Evolutionary conservation across 1,284 basidiomycete species (phyloP).

Genomic region (Microbotryum saponariae): DNA sequence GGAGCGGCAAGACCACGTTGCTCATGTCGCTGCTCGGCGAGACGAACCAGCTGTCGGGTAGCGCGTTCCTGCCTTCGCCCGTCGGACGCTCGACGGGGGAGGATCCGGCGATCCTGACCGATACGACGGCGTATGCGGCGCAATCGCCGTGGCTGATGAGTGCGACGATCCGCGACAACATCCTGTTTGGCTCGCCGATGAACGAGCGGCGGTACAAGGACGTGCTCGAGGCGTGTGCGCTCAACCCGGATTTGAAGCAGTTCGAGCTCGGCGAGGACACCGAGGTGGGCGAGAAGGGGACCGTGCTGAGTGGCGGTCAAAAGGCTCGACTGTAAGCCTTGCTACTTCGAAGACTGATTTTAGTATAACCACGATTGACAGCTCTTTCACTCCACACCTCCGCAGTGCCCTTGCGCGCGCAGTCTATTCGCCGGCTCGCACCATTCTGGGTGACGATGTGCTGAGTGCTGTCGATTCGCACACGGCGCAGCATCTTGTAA

Average conservation of each 20-base stretch:
- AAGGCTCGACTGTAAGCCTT: conserved; percentile 41
- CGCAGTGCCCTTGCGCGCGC: conserved; percentile 37
- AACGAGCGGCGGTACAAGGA: conserved; percentile 62
- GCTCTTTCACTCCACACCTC: no score
- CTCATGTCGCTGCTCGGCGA: conserved; percentile 55
- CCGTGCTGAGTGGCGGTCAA: conserved; percentile 61
- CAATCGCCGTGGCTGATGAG: conserved; percentile 76
- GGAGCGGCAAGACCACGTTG: conserved; percentile 46
- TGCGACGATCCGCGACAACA: conserved; percentile 70
- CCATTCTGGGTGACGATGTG: conserved; percentile 44
- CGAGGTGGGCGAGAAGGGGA: conserved; percentile 62
- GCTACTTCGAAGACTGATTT: no score
- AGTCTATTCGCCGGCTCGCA: conserved; percentile 42
- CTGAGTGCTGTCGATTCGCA: conserved; percentile 45
- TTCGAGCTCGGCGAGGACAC: conserved; percentile 77
- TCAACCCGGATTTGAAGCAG: conserved; percentile 62
- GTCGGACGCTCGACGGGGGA: conserved; percentile 42
- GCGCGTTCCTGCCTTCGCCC: conserved; percentile 49
- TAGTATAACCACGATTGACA: no score
- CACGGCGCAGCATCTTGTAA: conserved; percentile 35
- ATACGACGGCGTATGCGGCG: conserved; percentile 75
- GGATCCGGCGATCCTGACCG: conserved; percentile 54
- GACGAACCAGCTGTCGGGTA: conserved; percentile 46
- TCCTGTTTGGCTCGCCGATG: conserved; percentile 62
- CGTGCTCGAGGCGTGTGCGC: conserved; percentile 71